Evolutionary conservation across 2,329 filamentous ascomycete genomes (phyloP), one percentile per base, ranked within the genome.

Genomic region (Apiospora phragmitis): DNA sequence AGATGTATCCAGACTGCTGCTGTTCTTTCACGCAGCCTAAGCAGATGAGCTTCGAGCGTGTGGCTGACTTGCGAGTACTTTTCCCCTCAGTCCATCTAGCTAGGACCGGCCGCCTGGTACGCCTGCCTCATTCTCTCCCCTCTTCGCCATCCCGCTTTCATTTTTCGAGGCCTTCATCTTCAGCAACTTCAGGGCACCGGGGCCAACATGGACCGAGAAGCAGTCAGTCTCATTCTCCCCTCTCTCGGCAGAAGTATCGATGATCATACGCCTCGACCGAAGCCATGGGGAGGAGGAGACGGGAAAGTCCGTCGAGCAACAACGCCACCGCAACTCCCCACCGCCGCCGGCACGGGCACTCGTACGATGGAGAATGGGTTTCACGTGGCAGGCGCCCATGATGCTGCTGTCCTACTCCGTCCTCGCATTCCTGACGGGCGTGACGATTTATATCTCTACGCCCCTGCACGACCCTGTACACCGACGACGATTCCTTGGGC

Each of bases 311-410:
- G 59, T 16, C 18, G 3, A 1, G 16, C 14, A n/a, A 6, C 29
- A 18, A 7, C 24, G 55, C 14, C 59, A 65, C 26, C 24, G 6
- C 26, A 35, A 29, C 11, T 29, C 55, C 11, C 7, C 55, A 11
- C 32, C 32, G 18, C 32, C 59, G n/a, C n/a, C 70, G 29, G 66
- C 73, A 32, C 70, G 69, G 47, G 76, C 72, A 2, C 45, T 69
- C 21, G 70, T 78, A n/a, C 72, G 76, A 7, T 78, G 76, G 77
- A 78, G 77, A 26, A 78, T 78, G 77, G 72, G 77, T 1, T 78
- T 78, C 66, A 77, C 76, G 0, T 78, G 77, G 76, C 76, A 78
- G 71, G 76, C 76, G 35, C 76, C 76, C 12, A 76, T 77, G 69
- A 77, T 78, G 76, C 73, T 78, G 11, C 67, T 78, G 47, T 73